Percentiles rank a stretch among this genome's conserved stretches.
These are phyloP conservation scores for Suillus variegatus DNA, from an alignment of 768 basidiomycete genomes.

Conservation along the genomic window DNA sequence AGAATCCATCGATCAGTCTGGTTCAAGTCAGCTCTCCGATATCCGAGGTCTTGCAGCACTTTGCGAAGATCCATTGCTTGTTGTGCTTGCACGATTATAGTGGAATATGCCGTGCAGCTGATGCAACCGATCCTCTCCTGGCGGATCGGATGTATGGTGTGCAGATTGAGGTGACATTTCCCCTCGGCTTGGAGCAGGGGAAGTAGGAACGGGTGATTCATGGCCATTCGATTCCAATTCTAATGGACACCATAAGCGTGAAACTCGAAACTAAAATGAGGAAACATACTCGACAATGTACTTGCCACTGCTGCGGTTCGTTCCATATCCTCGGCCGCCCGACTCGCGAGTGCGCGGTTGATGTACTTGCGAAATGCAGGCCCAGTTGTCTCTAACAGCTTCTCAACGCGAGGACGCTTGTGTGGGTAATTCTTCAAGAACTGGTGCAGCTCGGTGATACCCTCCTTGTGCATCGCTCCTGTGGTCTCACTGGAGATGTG, in stretches of 20 bases:
- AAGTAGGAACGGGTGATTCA: conserved; percentile 30
- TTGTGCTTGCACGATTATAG: conserved; percentile 68
- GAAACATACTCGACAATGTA: conserved; percentile 66
- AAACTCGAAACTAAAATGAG: conserved; percentile 1
- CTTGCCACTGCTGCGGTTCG: conserved; percentile 80
- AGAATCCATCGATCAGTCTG: conserved; percentile 23
- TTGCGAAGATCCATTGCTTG: conserved; percentile 44
- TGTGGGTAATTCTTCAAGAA: conserved; percentile 91
- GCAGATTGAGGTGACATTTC: conserved; percentile 38
- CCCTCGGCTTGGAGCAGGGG: conserved; percentile 32
- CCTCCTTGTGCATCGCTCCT: conserved; percentile 88
- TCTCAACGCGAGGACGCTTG: conserved; percentile 80
- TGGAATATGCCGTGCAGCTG: conserved; percentile 81
- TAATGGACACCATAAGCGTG: conserved; percentile 28
- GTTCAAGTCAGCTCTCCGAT: conserved; percentile 17
- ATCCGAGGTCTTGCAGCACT: conserved; percentile 14
- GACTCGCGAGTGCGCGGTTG: conserved; percentile 80
- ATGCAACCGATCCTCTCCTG: conserved; percentile 66
- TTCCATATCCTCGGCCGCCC: conserved; percentile 87
- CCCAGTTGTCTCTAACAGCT: conserved; percentile 86
- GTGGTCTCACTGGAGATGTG: conserved; percentile 90
- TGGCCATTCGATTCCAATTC: conserved; percentile 63
- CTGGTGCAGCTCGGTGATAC: conserved; percentile 91
- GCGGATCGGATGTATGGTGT: conserved; percentile 32
- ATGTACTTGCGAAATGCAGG: conserved; percentile 92